A percentile compares a stretch with the other conserved stretches of the same genome.
These are phyloP conservation scores for Tricholomella constricta DNA, from an alignment of 768 basidiomycete species.

Conservation along the genomic window DNA sequence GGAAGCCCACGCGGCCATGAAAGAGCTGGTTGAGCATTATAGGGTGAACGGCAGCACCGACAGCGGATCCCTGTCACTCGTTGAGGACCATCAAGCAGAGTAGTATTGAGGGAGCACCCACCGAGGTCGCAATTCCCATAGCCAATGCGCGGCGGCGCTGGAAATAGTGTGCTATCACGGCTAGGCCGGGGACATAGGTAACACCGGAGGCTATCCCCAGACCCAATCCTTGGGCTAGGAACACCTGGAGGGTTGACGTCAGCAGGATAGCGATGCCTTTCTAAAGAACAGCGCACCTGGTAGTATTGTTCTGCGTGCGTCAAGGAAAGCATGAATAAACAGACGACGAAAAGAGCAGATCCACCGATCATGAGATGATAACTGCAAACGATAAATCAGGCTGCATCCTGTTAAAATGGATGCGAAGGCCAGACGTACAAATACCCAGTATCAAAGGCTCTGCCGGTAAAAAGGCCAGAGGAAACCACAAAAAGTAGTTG, in stretches of 20 bases:
- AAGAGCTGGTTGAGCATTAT: conserved; percentile 63
- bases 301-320: conserved; percentile 29
- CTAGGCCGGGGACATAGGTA: conserved; percentile 47
- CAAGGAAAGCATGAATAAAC: conserved; percentile 35
- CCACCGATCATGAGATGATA: conserved; percentile 31
- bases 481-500: conserved; percentile 28
- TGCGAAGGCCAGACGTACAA: conserved; percentile 16
- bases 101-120: conserved; percentile 19
- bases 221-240: conserved; percentile 50
- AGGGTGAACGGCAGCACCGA: conserved; percentile 62
- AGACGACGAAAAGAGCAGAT: conserved; percentile 28
- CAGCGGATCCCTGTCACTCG: conserved; percentile 50
- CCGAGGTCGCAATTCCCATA: conserved; percentile 50
- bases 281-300: conserved; percentile 18
- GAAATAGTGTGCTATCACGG: conserved; percentile 54
- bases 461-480: conserved; percentile 25
- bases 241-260: conserved; percentile 34
- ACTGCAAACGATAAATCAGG: conserved; percentile 9
- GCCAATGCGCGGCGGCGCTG: conserved; percentile 45
- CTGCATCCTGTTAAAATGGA: background rate
- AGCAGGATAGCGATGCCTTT: background rate
- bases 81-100: too few relatives aligned
- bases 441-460: conserved; percentile 29
- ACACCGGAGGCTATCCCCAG: conserved; percentile 49
- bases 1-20: conserved; percentile 51